Conservation (phyloP, 805 yeast genomes). For the Wickerhamiella nectarea region DNA sequence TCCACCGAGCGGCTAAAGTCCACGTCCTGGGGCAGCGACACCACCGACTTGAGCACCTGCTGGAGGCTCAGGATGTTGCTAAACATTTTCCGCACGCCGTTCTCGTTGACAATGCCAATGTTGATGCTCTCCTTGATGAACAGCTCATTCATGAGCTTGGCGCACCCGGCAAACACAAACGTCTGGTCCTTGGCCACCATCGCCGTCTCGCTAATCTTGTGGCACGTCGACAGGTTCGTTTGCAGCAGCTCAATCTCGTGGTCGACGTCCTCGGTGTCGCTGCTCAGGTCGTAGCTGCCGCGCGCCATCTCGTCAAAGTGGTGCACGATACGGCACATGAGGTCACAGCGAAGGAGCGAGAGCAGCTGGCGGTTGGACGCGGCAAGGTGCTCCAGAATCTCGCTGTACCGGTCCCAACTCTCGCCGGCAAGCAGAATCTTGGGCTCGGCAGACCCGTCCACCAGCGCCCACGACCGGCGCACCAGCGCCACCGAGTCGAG, state of each 20-base stretch:
- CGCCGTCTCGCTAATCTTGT: conserved; percentile 29
- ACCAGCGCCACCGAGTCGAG: conserved; percentile 4
- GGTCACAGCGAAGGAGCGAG: conserved; percentile 42
- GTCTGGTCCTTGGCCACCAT: conserved; percentile 24
- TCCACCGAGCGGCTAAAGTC: conserved; percentile 39
- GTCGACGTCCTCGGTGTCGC: conserved; percentile 49
- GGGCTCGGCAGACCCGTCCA: conserved; percentile 1
- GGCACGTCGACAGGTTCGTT: conserved; percentile 34
- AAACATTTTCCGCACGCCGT: conserved; percentile 46
- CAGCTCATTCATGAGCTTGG: conserved; percentile 37
- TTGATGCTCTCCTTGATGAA: conserved; percentile 40
- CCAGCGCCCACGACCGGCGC: conserved; percentile 8
- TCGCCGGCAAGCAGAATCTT: conserved; percentile 13
- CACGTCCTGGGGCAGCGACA: conserved; percentile 37
- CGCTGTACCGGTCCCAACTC: conserved; percentile 23
- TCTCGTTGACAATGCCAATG: conserved; percentile 36
- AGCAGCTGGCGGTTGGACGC: conserved; percentile 20
- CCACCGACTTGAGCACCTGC: conserved; percentile 51
- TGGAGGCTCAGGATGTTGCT: conserved; percentile 52
- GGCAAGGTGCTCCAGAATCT: conserved; percentile 19
- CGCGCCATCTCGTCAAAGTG: conserved; percentile 38
- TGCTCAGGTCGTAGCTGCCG: conserved; percentile 37
- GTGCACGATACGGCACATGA: conserved; percentile 40
- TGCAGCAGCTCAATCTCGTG: conserved; percentile 39
- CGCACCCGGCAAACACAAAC: conserved; percentile 35